A percentile compares a stretch with the other conserved stretches of the same genome.
Evolutionary conservation across 352 stramenopile genomes (phyloP).

Genomic region (Phytophthora constricta): DNA sequence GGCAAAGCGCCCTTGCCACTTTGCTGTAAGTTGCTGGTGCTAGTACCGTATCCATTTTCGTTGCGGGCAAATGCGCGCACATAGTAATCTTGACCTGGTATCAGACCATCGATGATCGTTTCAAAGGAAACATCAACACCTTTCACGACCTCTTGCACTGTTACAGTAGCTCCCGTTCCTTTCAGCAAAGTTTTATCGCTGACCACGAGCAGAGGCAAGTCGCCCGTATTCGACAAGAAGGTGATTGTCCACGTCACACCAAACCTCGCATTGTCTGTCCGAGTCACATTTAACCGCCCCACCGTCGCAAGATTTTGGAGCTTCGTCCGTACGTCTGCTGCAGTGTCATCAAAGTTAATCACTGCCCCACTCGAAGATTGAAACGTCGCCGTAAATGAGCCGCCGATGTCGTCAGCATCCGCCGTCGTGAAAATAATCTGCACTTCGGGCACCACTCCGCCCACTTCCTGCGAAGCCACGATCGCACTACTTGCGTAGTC

Average conservation of each 20-base stretch:
- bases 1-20: conserved; percentile 62
- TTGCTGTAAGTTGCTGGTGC: conserved; percentile 66
- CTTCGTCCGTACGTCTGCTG: conserved; percentile 74
- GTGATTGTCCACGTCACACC: conserved; percentile 73
- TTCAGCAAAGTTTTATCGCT: conserved; percentile 39
- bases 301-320: conserved; percentile 71
- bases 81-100: conserved; percentile 56
- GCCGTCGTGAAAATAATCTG: conserved; percentile 60
- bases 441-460: conserved; percentile 67
- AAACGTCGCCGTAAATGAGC: conserved; percentile 76
- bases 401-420: conserved; percentile 48
- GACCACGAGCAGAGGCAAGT: conserved; percentile 63
- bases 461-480: conserved; percentile 56
- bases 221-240: conserved; percentile 75
- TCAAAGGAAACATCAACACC: conserved; percentile 71
- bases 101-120: conserved; percentile 59
- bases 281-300: conserved; percentile 69
- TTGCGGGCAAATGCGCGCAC: conserved; percentile 72
- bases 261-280: conserved; percentile 43
- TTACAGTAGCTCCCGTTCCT: conserved; percentile 49
- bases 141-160: conserved; percentile 61
- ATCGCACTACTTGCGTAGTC: conserved; percentile 53
- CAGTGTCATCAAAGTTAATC: conserved; percentile 77
- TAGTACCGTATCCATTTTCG: conserved; percentile 65
- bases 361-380: conserved; percentile 54